These are phyloP conservation scores for Thymus mandschuricus DNA, from an alignment of 257 asterid species.

Conservation along the genomic window DNA sequence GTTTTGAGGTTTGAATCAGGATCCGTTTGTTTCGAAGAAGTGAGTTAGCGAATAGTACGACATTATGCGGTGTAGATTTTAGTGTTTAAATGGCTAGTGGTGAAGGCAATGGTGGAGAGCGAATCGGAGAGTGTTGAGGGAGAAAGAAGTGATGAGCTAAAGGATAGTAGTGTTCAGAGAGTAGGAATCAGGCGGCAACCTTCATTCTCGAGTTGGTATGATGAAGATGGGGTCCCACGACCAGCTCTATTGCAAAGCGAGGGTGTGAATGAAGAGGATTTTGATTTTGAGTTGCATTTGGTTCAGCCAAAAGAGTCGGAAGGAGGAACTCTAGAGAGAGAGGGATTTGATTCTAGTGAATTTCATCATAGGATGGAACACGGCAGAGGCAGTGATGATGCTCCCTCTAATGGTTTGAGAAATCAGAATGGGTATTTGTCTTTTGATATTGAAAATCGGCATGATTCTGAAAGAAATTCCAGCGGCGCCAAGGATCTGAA, in stretches of 20 bases:
- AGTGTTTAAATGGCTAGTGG: constrained; percentile 39
- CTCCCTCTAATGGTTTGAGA: constrained; percentile 37
- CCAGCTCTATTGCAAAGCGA: constrained; percentile 40
- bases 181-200: constrained; percentile 55
- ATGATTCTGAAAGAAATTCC: constrained; percentile 33
- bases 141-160: constrained; percentile 33
- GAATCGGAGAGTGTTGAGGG: constrained; percentile 48
- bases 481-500: constrained; percentile 28
- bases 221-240: constrained; percentile 53
- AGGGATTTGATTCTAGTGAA: constrained; percentile 31
- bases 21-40: constrained; percentile 17
- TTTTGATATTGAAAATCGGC: constrained; percentile 62
- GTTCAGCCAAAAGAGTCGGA: constrained; percentile 32
- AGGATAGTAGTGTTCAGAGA: constrained; percentile 29
- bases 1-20: constrained; percentile 18
- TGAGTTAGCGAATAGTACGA: constrained; percentile 8
- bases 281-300: constrained; percentile 53
- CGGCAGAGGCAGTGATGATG: constrained; percentile 40
- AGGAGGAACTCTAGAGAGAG: constrained; percentile 42
- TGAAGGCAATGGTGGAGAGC: constrained; percentile 65
- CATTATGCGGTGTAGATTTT: constrained; percentile 33
- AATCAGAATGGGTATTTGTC: constrained; percentile 55
- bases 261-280: constrained; percentile 40
- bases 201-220: constrained; percentile 79
- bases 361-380: constrained; percentile 55